A percentile compares a stretch with the other conserved stretches of the same genome.
phyloP scores from a whole-genome alignment of 192 early-diverging fungal species.

The Podila horticola region DNA sequence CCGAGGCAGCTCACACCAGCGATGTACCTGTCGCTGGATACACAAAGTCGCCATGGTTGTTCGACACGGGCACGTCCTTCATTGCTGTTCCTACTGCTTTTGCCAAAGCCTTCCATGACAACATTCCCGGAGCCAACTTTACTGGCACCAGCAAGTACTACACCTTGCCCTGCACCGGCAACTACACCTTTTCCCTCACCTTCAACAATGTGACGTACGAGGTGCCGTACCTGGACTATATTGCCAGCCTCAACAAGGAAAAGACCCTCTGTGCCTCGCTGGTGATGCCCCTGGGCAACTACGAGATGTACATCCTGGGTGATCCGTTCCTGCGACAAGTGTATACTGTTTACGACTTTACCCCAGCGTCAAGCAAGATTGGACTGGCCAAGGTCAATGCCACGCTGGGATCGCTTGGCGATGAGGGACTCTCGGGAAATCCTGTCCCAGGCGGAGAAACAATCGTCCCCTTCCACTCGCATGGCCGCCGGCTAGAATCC shows the following conservation, averaged over 20 bases:
- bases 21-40: constrained; percentile 23
- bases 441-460: constrained; percentile 26
- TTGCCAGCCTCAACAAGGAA: constrained; percentile 13
- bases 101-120: constrained; percentile 38
- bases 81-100: constrained; percentile 40
- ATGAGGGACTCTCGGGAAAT: constrained; percentile 30
- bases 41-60: constrained; percentile 38
- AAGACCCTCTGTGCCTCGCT: constrained; percentile 27
- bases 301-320: constrained; percentile 46
- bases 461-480: background rate
- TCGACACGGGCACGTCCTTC: constrained; percentile 51
- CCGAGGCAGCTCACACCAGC: constrained; percentile 18
- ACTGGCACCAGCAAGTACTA: constrained; percentile 14
- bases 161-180: constrained; percentile 34
- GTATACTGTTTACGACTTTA: constrained; percentile 47
- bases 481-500: background rate
- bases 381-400: constrained; percentile 30
- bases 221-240: constrained; percentile 38
- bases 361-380: constrained; percentile 35
- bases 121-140: constrained; percentile 29
- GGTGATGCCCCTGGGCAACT: constrained; percentile 39
- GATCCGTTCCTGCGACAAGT: constrained; percentile 48
- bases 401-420: constrained; percentile 11
- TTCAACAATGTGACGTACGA: constrained; percentile 40
- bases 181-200: constrained; percentile 27